These are phyloP conservation scores for Lasiodiplodia theobromae DNA, from an alignment of 2,329 filamentous ascomycete species.

Conservation along the genomic window DNA sequence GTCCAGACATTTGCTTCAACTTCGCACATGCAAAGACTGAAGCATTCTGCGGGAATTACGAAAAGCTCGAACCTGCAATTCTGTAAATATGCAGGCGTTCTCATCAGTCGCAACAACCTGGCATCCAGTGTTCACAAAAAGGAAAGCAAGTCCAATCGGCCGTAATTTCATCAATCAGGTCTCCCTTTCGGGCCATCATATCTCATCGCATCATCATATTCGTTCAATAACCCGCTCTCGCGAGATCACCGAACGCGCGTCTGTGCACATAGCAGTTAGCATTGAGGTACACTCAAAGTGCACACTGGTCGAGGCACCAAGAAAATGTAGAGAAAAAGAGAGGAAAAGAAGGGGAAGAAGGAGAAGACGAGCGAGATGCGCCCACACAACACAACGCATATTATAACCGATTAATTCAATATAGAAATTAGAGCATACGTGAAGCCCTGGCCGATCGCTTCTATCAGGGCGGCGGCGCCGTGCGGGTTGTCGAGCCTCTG, in stretches of 20 bases:
- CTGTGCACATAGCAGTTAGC: neutral
- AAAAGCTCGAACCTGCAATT: no score
- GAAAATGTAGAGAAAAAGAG: neutral
- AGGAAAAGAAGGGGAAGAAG: neutral
- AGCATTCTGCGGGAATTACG: no score
- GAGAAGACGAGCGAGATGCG: neutral
- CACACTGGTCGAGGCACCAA: neutral
- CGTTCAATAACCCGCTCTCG: neutral
- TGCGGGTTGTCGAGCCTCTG: slow-evolving; percentile 1
- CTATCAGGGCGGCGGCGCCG: neutral
- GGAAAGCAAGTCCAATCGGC: neutral
- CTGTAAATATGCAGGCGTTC: neutral
- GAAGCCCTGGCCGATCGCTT: slow-evolving; percentile 1
- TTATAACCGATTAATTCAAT: neutral
- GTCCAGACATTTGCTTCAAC: no score
- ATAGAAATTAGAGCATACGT: neutral
- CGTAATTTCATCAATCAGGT: neutral
- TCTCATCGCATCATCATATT: neutral
- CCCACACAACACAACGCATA: neutral
- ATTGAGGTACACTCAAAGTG: neutral
- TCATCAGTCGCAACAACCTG: neutral
- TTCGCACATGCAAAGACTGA: no score
- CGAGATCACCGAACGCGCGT: neutral
- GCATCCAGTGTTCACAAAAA: neutral
- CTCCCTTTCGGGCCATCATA: neutral